Percentiles rank a stretch among this genome's conserved stretches.
Conservation (phyloP, 2,329 filamentous ascomycete species). For the Allantophomopsis cytisporea region DNA sequence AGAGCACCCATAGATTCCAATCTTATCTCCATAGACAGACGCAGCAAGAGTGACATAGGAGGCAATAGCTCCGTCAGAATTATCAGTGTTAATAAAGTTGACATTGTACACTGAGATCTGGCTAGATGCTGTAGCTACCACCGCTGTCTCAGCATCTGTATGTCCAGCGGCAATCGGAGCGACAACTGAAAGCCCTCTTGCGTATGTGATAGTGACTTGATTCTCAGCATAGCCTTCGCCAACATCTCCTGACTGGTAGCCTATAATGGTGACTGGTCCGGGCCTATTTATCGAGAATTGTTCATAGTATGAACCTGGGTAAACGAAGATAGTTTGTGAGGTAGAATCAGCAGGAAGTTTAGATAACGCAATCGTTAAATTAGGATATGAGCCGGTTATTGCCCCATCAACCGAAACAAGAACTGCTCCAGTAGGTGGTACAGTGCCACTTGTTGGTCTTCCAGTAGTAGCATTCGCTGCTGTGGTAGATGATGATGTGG, state of each 20-base stretch:
- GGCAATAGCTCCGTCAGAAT: constrained; percentile 22
- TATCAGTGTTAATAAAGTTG: constrained; percentile 32
- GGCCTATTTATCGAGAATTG: constrained; percentile 25
- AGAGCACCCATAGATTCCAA: constrained; percentile 38
- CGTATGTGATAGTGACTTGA: constrained; percentile 22
- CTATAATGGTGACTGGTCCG: constrained; percentile 21
- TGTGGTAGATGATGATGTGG: constrained; percentile 12
- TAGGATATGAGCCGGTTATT: constrained; percentile 6
- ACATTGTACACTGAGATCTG: constrained; percentile 34
- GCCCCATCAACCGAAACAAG: constrained; percentile 21
- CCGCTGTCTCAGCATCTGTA: constrained; percentile 13
- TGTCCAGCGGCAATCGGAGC: constrained; percentile 11
- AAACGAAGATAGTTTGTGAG: constrained; percentile 34
- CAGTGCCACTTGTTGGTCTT: constrained; percentile 25
- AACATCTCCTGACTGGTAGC: constrained; percentile 13
- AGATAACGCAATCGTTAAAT: constrained; percentile 5
- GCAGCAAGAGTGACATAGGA: constrained; percentile 37
- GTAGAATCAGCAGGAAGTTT: constrained; percentile 5
- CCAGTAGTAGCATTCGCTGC: constrained; percentile 16
- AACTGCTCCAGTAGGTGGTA: constrained; percentile 25
- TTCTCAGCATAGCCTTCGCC: constrained; percentile 7
- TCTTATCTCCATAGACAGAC: constrained; percentile 27
- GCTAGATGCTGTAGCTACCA: constrained; percentile 9
- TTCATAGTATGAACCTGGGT: constrained; percentile 38
- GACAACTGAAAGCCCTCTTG: constrained; percentile 8